Evolutionary conservation across 169 alveolate genomes (phyloP).

Genomic region (Cryptosporidium parvum): DNA sequence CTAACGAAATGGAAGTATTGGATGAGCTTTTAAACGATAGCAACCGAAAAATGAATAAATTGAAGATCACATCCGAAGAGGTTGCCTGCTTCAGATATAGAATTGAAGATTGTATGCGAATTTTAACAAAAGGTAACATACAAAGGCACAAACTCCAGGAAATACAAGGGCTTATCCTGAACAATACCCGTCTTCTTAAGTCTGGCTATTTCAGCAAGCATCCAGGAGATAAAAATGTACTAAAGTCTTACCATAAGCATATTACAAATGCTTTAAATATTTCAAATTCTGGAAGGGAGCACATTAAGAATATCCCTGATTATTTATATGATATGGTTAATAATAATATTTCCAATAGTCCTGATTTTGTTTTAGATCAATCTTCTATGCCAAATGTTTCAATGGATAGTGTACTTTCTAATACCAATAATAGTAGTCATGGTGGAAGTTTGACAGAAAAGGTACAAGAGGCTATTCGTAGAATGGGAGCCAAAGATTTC

Average conservation of each 20-base stretch:
- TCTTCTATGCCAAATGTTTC: conserved; percentile 14
- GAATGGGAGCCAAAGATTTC: conserved; percentile 66
- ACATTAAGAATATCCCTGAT: conserved; percentile 44
- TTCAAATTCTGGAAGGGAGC: conserved; percentile 56
- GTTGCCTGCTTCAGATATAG: conserved; percentile 70
- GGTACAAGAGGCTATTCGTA: conserved; percentile 52
- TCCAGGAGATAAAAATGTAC: conserved; percentile 64
- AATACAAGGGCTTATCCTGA: conserved; percentile 59
- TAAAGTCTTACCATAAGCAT: conserved; percentile 59
- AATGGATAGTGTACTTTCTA: conserved; percentile 5
- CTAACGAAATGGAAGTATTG: conserved; percentile 64
- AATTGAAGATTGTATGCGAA: conserved; percentile 63
- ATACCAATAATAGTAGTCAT: neutral
- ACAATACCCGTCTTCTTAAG: conserved; percentile 57
- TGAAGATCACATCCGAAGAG: conserved; percentile 51
- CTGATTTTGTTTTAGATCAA: neutral
- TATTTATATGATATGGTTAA: conserved; percentile 51
- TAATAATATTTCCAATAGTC: neutral
- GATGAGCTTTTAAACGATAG: conserved; percentile 18
- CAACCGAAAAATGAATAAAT: conserved; percentile 40
- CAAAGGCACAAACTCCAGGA: conserved; percentile 60
- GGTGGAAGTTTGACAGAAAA: conserved; percentile 20
- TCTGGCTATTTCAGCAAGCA: conserved; percentile 69
- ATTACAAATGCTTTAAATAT: conserved; percentile 44
- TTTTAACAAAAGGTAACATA: conserved; percentile 51